Conservation (phyloP, 768 basidiomycete genomes). For the Suillus paluster region DNA sequence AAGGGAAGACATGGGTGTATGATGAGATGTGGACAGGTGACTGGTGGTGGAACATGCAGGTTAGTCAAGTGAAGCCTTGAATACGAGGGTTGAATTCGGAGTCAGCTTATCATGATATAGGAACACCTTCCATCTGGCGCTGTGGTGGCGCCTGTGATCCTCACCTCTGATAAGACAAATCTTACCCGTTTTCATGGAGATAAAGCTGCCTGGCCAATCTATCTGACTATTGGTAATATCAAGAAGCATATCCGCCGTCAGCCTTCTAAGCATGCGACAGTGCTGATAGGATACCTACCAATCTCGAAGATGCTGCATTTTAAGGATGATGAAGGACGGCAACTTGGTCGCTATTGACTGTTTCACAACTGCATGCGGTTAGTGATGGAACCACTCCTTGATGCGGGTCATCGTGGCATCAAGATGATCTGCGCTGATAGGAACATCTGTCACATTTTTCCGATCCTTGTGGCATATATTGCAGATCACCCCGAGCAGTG, state of each 20-base stretch:
- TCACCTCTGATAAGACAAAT: constrained; percentile 49
- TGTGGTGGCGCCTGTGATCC: constrained; percentile 16
- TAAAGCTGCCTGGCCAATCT: constrained; percentile 51
- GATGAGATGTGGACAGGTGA: constrained; percentile 43
- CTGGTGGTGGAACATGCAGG: constrained; percentile 43
- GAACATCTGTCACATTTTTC: constrained; percentile 7
- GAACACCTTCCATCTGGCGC: constrained; percentile 11
- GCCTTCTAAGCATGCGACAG: constrained; percentile 37
- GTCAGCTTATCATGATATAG: too few species aligned
- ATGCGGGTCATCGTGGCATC: constrained; percentile 15
- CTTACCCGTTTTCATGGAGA: constrained; percentile 43
- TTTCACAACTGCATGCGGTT: constrained; percentile 38
- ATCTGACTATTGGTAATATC: constrained; percentile 48
- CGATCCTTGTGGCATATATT: constrained; percentile 18
- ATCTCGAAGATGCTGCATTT: constrained; percentile 37
- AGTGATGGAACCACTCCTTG: constrained; percentile 15
- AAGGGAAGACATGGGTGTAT: constrained; percentile 26
- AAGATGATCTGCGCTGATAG: constrained; percentile 16
- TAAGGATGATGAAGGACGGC: constrained; percentile 17
- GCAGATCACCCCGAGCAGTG: constrained; percentile 23
- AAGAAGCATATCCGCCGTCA: constrained; percentile 42
- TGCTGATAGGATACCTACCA: constrained; percentile 46
- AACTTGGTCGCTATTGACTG: constrained; percentile 24
- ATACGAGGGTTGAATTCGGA: too few species aligned
- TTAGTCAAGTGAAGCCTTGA: constrained; percentile 17